These are phyloP conservation scores for Colletotrichum melonis DNA, from an alignment of 2,329 filamentous ascomycete genomes.

Conservation along the genomic window DNA sequence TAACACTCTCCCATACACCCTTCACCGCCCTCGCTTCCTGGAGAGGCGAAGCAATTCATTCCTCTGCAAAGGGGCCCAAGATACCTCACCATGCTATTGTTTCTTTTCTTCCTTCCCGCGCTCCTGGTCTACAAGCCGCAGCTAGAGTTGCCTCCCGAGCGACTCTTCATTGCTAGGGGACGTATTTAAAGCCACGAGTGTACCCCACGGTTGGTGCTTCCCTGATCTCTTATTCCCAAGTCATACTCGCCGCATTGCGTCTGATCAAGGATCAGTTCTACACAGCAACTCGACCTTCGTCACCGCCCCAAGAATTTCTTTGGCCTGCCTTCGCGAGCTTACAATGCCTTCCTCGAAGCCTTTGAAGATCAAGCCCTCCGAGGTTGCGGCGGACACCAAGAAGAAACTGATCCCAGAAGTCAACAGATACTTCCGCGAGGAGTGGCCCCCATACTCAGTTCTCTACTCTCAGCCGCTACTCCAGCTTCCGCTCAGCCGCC, in stretches of 20 bases:
- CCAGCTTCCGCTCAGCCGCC: slow-evolving; percentile 56
- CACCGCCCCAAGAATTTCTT: not conserved
- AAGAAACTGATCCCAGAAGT: slow-evolving; percentile 75
- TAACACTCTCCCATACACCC: slow-evolving; percentile 35
- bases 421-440: slow-evolving; percentile 63
- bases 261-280: not conserved
- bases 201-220: not conserved
- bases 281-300: not conserved
- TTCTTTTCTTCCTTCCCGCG: slow-evolving; percentile 27
- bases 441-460: slow-evolving; percentile 69
- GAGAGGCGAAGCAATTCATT: slow-evolving; percentile 12
- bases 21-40: slow-evolving; percentile 38
- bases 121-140: slow-evolving; percentile 5
- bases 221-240: slow-evolving; percentile 13
- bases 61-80: slow-evolving; percentile 2
- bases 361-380: slow-evolving; percentile 71
- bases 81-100: slow-evolving; percentile 15
- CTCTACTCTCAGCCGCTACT: slow-evolving; percentile 64
- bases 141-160: not conserved
- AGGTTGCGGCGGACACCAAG: slow-evolving; percentile 81
- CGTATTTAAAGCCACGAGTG: slow-evolving; percentile 25
- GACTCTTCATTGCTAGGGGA: slow-evolving; percentile 15
- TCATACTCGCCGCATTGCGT: not conserved
- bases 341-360: slow-evolving; percentile 44
- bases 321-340: not conserved